A percentile compares a stretch with the other conserved stretches of the same genome.
Evolutionary conservation across 305 asterid genomes (phyloP).

Genomic region (Rubia balearica): DNA sequence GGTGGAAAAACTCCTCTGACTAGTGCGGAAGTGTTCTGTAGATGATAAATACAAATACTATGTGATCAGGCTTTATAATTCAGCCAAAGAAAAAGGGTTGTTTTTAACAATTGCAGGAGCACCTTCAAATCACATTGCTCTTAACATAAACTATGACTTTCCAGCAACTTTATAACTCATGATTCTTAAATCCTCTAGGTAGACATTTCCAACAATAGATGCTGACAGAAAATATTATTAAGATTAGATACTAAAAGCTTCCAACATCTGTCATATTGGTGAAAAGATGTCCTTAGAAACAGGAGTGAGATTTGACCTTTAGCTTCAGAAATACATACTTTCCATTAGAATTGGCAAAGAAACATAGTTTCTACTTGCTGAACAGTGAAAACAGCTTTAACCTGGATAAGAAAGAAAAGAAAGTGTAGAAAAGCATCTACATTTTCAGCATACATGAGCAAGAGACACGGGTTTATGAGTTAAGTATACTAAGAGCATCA

Average conservation of each 20-base stretch:
- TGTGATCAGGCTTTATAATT: background rate
- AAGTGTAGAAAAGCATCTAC: background rate
- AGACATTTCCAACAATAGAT: background rate
- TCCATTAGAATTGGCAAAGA: background rate
- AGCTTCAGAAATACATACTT: background rate
- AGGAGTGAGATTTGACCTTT: background rate
- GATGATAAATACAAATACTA: background rate
- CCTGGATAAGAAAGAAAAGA: background rate
- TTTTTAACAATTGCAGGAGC: background rate
- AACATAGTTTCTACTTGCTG: background rate
- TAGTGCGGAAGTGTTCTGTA: no score
- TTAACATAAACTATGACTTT: background rate
- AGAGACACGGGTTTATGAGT: background rate
- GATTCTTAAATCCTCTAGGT: background rate
- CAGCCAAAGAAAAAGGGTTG: background rate
- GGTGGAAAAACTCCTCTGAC: no score
- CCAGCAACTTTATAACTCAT: background rate
- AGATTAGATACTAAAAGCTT: no score
- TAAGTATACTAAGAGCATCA: background rate
- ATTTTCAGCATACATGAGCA: background rate
- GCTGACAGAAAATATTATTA: no score
- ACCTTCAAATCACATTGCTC: background rate
- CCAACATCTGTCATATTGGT: no score
- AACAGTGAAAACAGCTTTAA: background rate
- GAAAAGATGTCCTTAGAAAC: background rate